A percentile compares a stretch with the other conserved stretches of the same genome.
Conservation (phyloP, 495 filamentous ascomycete genomes). For the Hypoxylon fuscum region DNA sequence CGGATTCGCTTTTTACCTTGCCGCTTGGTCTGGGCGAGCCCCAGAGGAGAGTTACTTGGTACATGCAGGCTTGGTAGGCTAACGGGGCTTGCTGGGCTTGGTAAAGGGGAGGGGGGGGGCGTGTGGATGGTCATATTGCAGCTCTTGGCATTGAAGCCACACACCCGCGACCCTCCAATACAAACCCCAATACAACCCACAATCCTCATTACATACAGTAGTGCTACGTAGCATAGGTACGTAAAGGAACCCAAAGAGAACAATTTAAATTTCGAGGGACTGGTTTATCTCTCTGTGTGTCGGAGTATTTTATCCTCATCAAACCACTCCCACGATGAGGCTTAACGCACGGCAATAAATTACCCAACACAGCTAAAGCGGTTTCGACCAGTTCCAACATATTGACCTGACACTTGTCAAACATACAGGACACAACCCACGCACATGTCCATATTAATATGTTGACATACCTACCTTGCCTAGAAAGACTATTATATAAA, state of each 20-base stretch:
- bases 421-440: slow-evolving; percentile 31
- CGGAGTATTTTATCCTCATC: slow-evolving; percentile 45
- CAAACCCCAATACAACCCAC: slow-evolving; percentile 17
- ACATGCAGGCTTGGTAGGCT: too few species aligned
- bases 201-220: slow-evolving; percentile 19
- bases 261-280: slow-evolving; percentile 39
- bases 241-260: slow-evolving; percentile 28
- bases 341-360: slow-evolving; percentile 33
- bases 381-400: slow-evolving; percentile 24
- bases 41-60: slow-evolving; percentile 45
- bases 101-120: slow-evolving; percentile 29
- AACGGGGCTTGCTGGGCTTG: slow-evolving; percentile 43
- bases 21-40: slow-evolving; percentile 45
- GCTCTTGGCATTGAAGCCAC: slow-evolving; percentile 33
- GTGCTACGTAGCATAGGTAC: slow-evolving; percentile 21
- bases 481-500: too few species aligned
- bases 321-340: slow-evolving; percentile 23
- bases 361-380: slow-evolving; percentile 40
- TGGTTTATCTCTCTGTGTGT: slow-evolving; percentile 44
- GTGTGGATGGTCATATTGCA: slow-evolving; percentile 45
- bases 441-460: slow-evolving; percentile 16
- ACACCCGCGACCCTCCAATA: slow-evolving; percentile 13
- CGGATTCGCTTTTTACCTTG: slow-evolving; percentile 47
- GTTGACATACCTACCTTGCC: background rate
- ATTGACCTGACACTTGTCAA: slow-evolving; percentile 36